Evolutionary conservation across 257 asterid genomes (phyloP), one percentile per base, ranked within the genome.

Genomic region (Handroanthus guayacan): DNA sequence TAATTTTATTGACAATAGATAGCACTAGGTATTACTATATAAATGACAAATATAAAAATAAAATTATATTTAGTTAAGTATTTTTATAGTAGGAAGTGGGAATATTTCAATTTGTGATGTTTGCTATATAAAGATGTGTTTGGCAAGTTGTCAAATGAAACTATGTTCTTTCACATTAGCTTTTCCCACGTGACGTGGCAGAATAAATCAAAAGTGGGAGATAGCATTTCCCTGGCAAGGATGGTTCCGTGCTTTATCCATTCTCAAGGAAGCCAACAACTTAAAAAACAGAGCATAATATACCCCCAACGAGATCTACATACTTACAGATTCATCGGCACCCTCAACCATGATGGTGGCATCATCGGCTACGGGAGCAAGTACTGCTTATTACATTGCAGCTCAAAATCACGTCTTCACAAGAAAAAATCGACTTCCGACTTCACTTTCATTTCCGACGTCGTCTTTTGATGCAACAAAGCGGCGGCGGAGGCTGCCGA

Each of bases 341-440:
- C n/a, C 31, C 13, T 12, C 9, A 41, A 5, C 34, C 45, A 75
- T 62, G 73, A 92, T 80, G 44, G 86, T 90, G 16, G 82, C 89
- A 47, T 74, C 88, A 31, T 17, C 88, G 20, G 67, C 89, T 11
- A 64, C 75, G 0, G 81, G 74, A 14, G 80, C 84, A 2, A 64
- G 67, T 7, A 61, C 79, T n/a, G 74, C 86, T 65, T 54, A 58
- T 58, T 80, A 55, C 25, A 51, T 69, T 47, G 82, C 81, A n/a
- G 39, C 51, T 18, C 75, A 67, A 73, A 83, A 67, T 2, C 61
- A 67, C 17, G 66, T 54, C 12, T 51, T 82, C 2, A 38, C 85
- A 3, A 52, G 68, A 20, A 55, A 48, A 39, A 6, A 51, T 3
- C 44, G 62, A 2, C 31, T 50, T 9, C 51, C 50, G 3, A 13